Percentiles rank a stretch among this genome's conserved stretches.
Evolutionary conservation across 768 basidiomycete genomes (phyloP).

Genomic region (Leccinum barrowsii): DNA sequence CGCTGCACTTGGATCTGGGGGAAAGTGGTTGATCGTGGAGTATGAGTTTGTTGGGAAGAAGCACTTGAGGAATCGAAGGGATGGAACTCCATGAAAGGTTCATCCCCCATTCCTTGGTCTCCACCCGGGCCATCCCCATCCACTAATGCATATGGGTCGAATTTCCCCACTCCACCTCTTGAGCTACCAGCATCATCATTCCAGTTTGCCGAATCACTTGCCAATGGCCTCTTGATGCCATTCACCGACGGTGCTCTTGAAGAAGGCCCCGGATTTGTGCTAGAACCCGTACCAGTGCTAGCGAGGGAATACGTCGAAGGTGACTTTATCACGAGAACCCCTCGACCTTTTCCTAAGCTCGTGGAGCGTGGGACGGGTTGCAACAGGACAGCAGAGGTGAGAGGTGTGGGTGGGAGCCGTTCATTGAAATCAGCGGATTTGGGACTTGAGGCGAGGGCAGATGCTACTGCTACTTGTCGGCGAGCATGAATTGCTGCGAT

Average conservation of each 20-base stretch:
- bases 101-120: constrained; percentile 13
- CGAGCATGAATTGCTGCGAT: constrained; percentile 55
- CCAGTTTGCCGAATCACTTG: constrained; percentile 12
- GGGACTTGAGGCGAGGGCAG: background rate
- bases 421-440: constrained; percentile 2
- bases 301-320: constrained; percentile 13
- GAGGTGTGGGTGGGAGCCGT: background rate
- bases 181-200: constrained; percentile 1
- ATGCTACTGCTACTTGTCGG: constrained; percentile 24
- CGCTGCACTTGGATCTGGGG: constrained; percentile 26
- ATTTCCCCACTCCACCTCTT: constrained; percentile 1
- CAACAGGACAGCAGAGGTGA: constrained; percentile 21
- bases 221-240: constrained; percentile 17
- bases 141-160: constrained; percentile 28
- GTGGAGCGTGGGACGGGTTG: constrained; percentile 26
- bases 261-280: constrained; percentile 14
- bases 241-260: constrained; percentile 19
- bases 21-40: constrained; percentile 16
- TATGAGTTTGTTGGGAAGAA: constrained; percentile 19
- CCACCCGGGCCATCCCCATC: constrained; percentile 12
- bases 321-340: constrained; percentile 7
- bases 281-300: background rate
- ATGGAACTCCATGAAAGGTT: constrained; percentile 20
- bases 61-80: constrained; percentile 21
- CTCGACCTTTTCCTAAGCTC: constrained; percentile 13